Percentiles rank a stretch among this genome's conserved stretches.
These are phyloP conservation scores for Lecanoromycetidae sp. DNA, from an alignment of 2,329 filamentous ascomycete species.

Conservation along the genomic window DNA sequence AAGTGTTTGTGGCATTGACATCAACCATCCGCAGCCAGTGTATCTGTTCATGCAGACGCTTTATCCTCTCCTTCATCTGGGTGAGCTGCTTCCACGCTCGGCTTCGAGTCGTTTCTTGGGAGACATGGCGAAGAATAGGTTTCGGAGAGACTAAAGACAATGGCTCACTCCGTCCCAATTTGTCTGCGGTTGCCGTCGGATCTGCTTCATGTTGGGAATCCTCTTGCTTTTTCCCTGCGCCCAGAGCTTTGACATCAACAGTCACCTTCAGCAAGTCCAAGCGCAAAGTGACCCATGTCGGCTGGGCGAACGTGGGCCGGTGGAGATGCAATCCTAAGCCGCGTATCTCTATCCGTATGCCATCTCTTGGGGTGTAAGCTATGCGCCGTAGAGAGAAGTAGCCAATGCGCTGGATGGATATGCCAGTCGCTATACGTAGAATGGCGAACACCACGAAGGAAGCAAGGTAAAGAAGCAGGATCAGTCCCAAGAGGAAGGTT, in stretches of 20 bases:
- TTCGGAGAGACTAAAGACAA: conserved; percentile 8
- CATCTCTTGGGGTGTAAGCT: conserved; percentile 79
- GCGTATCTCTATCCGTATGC: conserved; percentile 77
- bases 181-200: conserved; percentile 16
- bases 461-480: conserved; percentile 76
- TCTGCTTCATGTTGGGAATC: neutral
- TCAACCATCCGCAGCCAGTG: conserved; percentile 85
- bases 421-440: conserved; percentile 77
- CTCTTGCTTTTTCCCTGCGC: conserved; percentile 22
- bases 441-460: conserved; percentile 92
- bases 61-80: conserved; percentile 69
- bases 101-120: conserved; percentile 16
- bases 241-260: conserved; percentile 59
- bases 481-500: conserved; percentile 74
- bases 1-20: conserved; percentile 69
- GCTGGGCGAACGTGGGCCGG: conserved; percentile 89
- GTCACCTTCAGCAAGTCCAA: conserved; percentile 76
- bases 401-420: conserved; percentile 91
- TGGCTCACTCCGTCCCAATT: conserved; percentile 14
- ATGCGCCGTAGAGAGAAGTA: conserved; percentile 86
- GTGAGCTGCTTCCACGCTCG: conserved; percentile 67
- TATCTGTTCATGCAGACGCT: conserved; percentile 73
- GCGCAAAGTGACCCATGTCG: conserved; percentile 88
- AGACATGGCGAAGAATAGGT: conserved; percentile 11
- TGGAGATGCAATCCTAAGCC: conserved; percentile 80